phyloP scores from a whole-genome alignment of 352 stramenopile genomes.

The Globisporangium spiculum region DNA sequence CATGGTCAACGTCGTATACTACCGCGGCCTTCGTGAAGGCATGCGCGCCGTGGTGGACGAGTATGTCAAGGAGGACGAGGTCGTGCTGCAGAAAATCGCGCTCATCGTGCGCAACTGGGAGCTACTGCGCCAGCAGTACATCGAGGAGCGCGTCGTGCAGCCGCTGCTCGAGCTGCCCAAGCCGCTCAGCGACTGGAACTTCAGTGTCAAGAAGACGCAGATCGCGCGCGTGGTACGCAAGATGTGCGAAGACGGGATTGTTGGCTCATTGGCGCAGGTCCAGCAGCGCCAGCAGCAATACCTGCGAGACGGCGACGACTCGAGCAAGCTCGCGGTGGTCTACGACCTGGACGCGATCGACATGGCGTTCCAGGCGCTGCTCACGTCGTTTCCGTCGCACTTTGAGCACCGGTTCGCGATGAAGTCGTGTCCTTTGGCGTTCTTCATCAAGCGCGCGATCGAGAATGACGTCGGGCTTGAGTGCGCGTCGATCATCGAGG shows the following conservation, averaged over 20 bases:
- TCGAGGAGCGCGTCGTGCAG: conserved; percentile 43
- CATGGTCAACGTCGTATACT: conserved; percentile 78
- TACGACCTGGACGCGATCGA: conserved; percentile 87
- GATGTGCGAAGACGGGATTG: conserved; percentile 45
- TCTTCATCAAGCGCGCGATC: conserved; percentile 79
- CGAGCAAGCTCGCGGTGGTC: conserved; percentile 65
- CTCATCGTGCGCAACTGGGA: conserved; percentile 74
- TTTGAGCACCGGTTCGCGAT: conserved; percentile 89
- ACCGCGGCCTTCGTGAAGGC: conserved; percentile 32
- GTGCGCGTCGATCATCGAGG: conserved; percentile 83
- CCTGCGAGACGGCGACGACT: conserved; percentile 25
- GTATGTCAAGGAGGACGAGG: conserved; percentile 49
- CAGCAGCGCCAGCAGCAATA: conserved; percentile 13
- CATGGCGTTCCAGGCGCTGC: conserved; percentile 74
- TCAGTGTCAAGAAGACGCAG: conserved; percentile 65
- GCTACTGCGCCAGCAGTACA: conserved; percentile 52
- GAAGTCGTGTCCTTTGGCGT: conserved; percentile 87
- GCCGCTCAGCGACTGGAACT: conserved; percentile 70
- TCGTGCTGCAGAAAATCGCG: conserved; percentile 62
- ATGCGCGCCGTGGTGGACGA: conserved; percentile 33
- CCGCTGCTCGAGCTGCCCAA: conserved; percentile 40
- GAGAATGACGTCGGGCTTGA: conserved; percentile 76
- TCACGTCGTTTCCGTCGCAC: conserved; percentile 79
- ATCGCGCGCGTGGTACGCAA: conserved; percentile 59
- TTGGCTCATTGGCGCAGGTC: conserved; percentile 21